Evolutionary conservation across 257 asterid species (phyloP), one percentile per base, ranked within the genome.

Genomic region (Penstemon eatonii): DNA sequence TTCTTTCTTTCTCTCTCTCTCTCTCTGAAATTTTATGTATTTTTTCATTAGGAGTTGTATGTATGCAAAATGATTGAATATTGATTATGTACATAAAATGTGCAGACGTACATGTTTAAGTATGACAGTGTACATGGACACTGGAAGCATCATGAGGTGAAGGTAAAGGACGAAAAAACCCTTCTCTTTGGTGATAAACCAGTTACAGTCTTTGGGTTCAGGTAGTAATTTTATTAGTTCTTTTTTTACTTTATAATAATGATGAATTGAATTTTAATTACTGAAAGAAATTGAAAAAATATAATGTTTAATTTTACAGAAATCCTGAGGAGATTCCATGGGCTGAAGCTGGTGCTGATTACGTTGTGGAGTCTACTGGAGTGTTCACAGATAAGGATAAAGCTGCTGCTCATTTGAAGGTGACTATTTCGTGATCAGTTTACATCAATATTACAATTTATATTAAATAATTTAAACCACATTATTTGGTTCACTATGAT

Each of bases 401-500:
- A 72, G 95, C 95, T 73, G 89, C 91, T 81, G 91, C 91, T 41
- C 95, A 86, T 56, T 80, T 84, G 76, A 82, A 84, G 94, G 90
- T 84, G 13, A 25, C 41, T 60, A 6, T 46, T 72, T 46, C 8
- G 19, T 5, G 8, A 18, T 60, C 3, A 15, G 19, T 40, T 13
- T 44, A 25, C 38, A 3, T 41, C 41, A n/a, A 6, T 6, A 7
- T 46, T 7, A 46, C 12, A 7, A 8, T 37, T 40, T n/a, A 39
- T 25, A 1, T 3, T 0, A 8, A 10, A 4, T 5, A n/a, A 4
- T 52, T 3, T 12, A 52, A 52, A 52, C 19, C n/a, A 25, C 3
- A 8, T 52, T 4, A 52, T 12, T 12, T 52, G 5, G 33, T 52
- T 18, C 36, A 5, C n/a, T 3, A 52, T 25, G 33, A 25, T 25